A percentile compares a stretch with the other conserved stretches of the same genome.
Evolutionary conservation across 805 yeast genomes (phyloP).

Genomic region (Metschnikowia arizonensis): DNA sequence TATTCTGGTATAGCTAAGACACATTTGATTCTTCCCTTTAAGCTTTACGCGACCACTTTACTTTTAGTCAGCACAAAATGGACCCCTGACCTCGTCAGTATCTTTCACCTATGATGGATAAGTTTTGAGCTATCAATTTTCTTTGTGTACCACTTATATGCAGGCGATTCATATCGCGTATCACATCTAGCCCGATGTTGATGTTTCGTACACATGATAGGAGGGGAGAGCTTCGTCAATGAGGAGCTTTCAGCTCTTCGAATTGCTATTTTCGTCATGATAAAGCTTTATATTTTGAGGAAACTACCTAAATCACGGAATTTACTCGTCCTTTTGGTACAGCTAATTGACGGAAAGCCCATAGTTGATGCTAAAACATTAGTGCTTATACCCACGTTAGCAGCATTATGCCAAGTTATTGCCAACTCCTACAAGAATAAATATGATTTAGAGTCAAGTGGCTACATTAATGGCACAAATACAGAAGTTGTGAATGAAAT

Average conservation of each 20-base stretch:
- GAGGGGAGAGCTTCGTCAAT: constrained; percentile 3
- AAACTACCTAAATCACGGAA: constrained; percentile 24
- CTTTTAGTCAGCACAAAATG: background rate
- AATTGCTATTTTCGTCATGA: constrained; percentile 45
- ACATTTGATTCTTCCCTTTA: background rate
- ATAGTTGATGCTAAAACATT: constrained; percentile 5
- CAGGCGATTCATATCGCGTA: background rate
- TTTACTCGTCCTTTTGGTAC: constrained; percentile 6
- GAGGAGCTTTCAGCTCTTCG: constrained; percentile 53
- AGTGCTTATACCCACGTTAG: constrained; percentile 9
- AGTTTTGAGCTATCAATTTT: background rate
- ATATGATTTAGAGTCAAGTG: background rate
- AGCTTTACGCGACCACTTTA: background rate
- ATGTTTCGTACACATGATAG: background rate
- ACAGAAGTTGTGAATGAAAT: background rate
- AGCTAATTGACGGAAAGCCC: constrained; percentile 13
- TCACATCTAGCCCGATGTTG: background rate
- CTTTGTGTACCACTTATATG: background rate
- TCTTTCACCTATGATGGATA: background rate
- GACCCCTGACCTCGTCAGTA: background rate
- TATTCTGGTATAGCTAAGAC: background rate
- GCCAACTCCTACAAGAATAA: background rate
- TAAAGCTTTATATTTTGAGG: constrained; percentile 44
- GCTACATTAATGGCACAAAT: background rate
- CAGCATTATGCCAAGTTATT: constrained; percentile 11